Percentiles rank a stretch among this genome's conserved stretches.
phyloP scores from a whole-genome alignment of 2,329 filamentous ascomycete genomes.

The Madurella fahalii region DNA sequence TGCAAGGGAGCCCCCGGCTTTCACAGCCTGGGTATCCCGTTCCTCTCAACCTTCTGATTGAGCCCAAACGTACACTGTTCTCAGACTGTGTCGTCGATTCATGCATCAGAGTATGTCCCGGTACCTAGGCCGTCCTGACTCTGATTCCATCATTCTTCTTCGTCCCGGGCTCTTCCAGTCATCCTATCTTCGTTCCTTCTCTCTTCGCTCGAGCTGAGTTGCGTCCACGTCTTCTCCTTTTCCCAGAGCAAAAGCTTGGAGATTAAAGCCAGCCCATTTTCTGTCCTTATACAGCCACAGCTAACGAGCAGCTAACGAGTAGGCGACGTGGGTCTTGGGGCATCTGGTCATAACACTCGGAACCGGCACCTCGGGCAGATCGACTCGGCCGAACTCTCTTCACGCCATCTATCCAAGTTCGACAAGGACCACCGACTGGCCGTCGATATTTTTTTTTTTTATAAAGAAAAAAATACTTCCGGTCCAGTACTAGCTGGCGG shows the following conservation, averaged over 20 bases:
- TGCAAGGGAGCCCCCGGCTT: conserved; percentile 7
- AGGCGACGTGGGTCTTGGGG: background rate
- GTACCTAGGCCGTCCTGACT: conserved; percentile 1
- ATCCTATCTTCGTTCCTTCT: conserved; percentile 19
- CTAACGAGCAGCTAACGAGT: background rate
- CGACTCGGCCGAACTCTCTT: background rate
- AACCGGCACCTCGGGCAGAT: background rate
- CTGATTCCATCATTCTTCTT: conserved; percentile 11
- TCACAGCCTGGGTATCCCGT: conserved; percentile 16
- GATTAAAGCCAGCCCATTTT: background rate
- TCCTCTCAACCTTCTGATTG: conserved; percentile 3
- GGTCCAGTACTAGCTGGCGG: no score
- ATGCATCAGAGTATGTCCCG: conserved; percentile 12
- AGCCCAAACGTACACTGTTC: conserved; percentile 22
- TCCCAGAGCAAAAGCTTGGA: background rate
- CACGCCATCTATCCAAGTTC: background rate
- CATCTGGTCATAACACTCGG: background rate
- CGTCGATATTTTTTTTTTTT: background rate
- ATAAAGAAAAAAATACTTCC: no score
- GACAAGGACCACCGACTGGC: background rate
- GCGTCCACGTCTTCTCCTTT: background rate
- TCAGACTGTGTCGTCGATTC: conserved; percentile 25
- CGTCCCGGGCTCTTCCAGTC: conserved; percentile 2
- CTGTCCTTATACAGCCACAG: background rate
- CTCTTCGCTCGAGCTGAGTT: conserved; percentile 4